Conservation (phyloP, 2,329 filamentous ascomycete genomes). For the Nannizziopsis barbatae region DNA sequence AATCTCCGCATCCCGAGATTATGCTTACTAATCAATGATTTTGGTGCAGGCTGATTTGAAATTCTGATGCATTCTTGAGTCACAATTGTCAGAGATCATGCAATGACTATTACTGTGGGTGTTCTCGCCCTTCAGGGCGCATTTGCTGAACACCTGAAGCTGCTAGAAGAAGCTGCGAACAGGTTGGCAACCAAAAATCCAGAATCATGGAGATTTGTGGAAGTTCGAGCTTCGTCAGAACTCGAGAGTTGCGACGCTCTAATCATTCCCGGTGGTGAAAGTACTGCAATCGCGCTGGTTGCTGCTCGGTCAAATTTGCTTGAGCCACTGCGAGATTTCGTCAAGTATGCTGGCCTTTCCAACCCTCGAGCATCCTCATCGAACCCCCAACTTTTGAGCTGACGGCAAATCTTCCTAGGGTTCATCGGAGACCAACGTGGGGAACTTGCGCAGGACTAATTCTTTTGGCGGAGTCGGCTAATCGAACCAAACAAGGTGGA, state of each 20-base stretch:
- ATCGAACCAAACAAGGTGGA: conserved; percentile 76
- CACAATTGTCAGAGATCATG: conserved; percentile 2
- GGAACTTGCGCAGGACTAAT: conserved; percentile 94
- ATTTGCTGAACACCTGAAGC: conserved; percentile 74
- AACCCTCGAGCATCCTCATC: not conserved
- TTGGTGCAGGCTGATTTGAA: too few relatives aligned
- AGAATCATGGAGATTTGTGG: conserved; percentile 51
- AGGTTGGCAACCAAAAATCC: conserved; percentile 29
- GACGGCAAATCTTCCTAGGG: conserved; percentile 36
- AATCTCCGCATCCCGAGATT: too few relatives aligned
- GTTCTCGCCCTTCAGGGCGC: conserved; percentile 78
- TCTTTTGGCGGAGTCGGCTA: conserved; percentile 75
- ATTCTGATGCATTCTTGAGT: not conserved
- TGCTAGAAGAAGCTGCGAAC: conserved; percentile 59
- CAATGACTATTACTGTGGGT: conserved; percentile 35
- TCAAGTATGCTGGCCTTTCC: conserved; percentile 53
- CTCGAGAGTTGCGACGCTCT: conserved; percentile 67
- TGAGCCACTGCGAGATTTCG: conserved; percentile 75
- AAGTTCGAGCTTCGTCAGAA: conserved; percentile 66
- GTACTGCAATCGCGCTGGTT: conserved; percentile 82
- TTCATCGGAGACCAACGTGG: conserved; percentile 73
- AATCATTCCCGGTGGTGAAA: conserved; percentile 87
- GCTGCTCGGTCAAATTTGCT: conserved; percentile 70
- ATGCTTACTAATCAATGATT: too few relatives aligned
- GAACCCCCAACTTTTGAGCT: conserved; percentile 1